A percentile compares a stretch with the other conserved stretches of the same genome.
Evolutionary conservation across 2,329 filamentous ascomycete species (phyloP).

Genomic region (Aspergillus quadricinctus): DNA sequence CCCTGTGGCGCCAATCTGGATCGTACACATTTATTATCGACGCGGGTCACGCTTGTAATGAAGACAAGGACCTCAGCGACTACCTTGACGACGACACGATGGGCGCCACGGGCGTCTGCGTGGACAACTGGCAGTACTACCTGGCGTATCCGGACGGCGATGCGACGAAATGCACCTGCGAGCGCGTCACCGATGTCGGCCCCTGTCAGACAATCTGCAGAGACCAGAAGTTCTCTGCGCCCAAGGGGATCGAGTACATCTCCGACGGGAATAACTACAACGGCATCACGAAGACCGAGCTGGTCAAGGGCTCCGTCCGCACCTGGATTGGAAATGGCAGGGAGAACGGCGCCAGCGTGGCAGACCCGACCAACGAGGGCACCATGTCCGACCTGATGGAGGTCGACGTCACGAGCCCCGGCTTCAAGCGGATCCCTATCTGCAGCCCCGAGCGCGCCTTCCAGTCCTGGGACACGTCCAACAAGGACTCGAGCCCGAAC

Average conservation of each 20-base stretch:
- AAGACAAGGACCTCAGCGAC: not conserved
- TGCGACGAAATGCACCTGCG: constrained; percentile 15
- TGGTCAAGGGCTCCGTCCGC: constrained; percentile 7
- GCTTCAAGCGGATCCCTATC: constrained; percentile 37
- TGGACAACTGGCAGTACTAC: constrained; percentile 7
- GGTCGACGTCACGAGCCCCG: constrained; percentile 31
- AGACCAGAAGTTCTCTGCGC: constrained; percentile 4
- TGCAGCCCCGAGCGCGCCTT: constrained; percentile 33
- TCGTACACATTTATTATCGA: constrained; percentile 8
- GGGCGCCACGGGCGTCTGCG: constrained; percentile 1
- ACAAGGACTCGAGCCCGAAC: constrained; percentile 13
- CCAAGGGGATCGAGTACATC: not conserved
- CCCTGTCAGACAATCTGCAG: not conserved
- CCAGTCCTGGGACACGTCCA: constrained; percentile 27
- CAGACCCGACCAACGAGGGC: constrained; percentile 20
- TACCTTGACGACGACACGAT: constrained; percentile 4
- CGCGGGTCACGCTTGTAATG: constrained; percentile 8
- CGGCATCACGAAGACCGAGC: constrained; percentile 2
- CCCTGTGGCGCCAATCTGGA: constrained; percentile 6
- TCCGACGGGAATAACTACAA: not conserved
- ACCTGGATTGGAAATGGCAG: constrained; percentile 25
- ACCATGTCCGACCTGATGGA: constrained; percentile 21
- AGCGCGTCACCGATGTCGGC: not conserved
- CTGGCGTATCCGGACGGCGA: constrained; percentile 11
- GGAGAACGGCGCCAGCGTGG: constrained; percentile 24